phyloP scores from a whole-genome alignment of 768 basidiomycete genomes.

The Pulveroboletus sp. region DNA sequence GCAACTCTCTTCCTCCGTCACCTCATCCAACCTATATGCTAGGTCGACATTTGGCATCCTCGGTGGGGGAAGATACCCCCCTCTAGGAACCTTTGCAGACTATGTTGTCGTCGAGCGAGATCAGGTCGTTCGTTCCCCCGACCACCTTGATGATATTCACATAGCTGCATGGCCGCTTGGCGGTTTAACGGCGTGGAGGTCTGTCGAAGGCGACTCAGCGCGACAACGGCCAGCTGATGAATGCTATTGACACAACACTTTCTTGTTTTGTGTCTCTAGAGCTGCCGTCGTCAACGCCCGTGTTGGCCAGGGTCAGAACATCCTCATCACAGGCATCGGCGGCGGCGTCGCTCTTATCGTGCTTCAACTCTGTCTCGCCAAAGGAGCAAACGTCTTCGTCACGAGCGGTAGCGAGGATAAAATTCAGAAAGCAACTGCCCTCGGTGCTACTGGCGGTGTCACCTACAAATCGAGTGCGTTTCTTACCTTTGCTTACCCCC shows the following conservation, averaged over 20 bases:
- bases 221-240: background rate
- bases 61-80: slow-evolving; percentile 51
- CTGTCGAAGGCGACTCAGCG: slow-evolving; percentile 4
- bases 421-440: slow-evolving; percentile 54
- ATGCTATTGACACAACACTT: background rate
- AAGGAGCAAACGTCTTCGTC: slow-evolving; percentile 77
- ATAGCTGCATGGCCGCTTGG: slow-evolving; percentile 75
- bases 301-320: slow-evolving; percentile 58
- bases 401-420: slow-evolving; percentile 70
- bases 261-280: slow-evolving; percentile 32
- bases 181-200: slow-evolving; percentile 85
- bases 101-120: slow-evolving; percentile 70
- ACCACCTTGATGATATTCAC: slow-evolving; percentile 63
- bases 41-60: slow-evolving; percentile 56
- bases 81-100: slow-evolving; percentile 70
- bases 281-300: slow-evolving; percentile 62
- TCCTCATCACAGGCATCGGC: slow-evolving; percentile 79
- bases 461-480: slow-evolving; percentile 62
- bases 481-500: background rate
- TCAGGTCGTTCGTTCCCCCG: slow-evolving; percentile 60
- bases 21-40: background rate
- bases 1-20: background rate
- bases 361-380: slow-evolving; percentile 69
- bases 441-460: slow-evolving; percentile 77
- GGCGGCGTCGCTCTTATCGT: slow-evolving; percentile 80